These are phyloP conservation scores for Neofusicoccum sp. DNA, from an alignment of 2,329 filamentous ascomycete species.

Conservation along the genomic window DNA sequence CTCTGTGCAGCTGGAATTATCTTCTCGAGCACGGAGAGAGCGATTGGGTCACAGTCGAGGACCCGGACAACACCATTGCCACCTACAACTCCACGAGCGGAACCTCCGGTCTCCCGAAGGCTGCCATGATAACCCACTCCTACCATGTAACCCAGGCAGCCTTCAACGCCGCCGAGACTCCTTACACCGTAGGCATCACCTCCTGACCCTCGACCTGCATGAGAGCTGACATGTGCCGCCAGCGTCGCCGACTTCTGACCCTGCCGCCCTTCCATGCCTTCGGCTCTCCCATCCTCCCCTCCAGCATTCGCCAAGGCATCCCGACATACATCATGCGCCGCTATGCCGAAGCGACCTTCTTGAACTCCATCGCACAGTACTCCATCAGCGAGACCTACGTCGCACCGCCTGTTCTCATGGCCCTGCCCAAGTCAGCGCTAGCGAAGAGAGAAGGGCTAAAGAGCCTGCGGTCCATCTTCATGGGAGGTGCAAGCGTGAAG, in stretches of 20 bases:
- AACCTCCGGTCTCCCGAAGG: slow-evolving; percentile 36
- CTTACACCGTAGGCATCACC: background rate
- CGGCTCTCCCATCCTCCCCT: slow-evolving; percentile 49
- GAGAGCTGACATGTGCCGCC: background rate
- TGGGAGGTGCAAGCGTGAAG: slow-evolving; percentile 48
- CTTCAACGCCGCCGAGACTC: background rate
- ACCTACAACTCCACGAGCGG: slow-evolving; percentile 39
- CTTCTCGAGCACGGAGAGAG: slow-evolving; percentile 25
- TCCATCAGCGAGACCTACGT: slow-evolving; percentile 53
- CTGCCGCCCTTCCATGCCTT: slow-evolving; percentile 55
- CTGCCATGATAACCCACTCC: slow-evolving; percentile 38
- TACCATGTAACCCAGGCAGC: slow-evolving; percentile 22
- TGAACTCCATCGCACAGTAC: slow-evolving; percentile 44
- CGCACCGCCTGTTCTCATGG: slow-evolving; percentile 48
- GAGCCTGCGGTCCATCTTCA: slow-evolving; percentile 48
- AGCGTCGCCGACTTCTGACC: slow-evolving; percentile 49
- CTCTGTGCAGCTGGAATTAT: slow-evolving; percentile 28
- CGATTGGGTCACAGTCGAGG: slow-evolving; percentile 24
- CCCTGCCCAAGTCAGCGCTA: slow-evolving; percentile 27
- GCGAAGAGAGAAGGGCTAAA: slow-evolving; percentile 43
- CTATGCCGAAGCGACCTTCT: slow-evolving; percentile 46
- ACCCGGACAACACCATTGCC: slow-evolving; percentile 28
- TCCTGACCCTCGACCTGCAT: no score
- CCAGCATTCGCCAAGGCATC: slow-evolving; percentile 50
- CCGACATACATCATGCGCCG: slow-evolving; percentile 52